Percentiles rank a stretch among this genome's conserved stretches.
phyloP scores from a whole-genome alignment of 495 filamentous ascomycete species.

The Podospora australis region DNA sequence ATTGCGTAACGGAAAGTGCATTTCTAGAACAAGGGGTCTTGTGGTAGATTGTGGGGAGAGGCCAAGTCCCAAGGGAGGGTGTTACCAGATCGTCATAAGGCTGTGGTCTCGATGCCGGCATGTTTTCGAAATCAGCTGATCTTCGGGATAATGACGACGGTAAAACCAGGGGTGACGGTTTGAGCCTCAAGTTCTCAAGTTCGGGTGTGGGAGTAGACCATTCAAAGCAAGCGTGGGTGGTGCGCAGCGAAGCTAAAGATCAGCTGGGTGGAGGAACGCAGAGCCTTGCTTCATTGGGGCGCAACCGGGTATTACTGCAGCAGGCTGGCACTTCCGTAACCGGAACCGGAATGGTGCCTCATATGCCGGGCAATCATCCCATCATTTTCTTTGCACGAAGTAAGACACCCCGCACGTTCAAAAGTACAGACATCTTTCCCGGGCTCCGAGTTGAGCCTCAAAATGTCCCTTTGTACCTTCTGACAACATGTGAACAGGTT shows the following conservation, averaged over 20 bases:
- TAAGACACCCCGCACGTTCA: neutral
- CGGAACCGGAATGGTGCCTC: neutral
- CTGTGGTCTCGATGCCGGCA: neutral
- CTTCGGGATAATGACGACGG: slow-evolving; percentile 2
- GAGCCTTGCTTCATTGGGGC: neutral
- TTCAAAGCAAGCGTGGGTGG: neutral
- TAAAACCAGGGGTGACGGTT: neutral
- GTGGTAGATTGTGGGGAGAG: neutral
- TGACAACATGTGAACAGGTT: too few relatives aligned
- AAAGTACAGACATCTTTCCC: too few relatives aligned
- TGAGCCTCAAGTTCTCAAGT: neutral
- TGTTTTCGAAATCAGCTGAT: neutral
- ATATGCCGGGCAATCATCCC: slow-evolving; percentile 6
- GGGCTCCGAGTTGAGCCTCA: too few relatives aligned
- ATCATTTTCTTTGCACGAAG: neutral
- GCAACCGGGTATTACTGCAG: slow-evolving; percentile 1
- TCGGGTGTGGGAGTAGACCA: neutral
- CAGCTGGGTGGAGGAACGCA: neutral
- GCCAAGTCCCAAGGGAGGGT: neutral
- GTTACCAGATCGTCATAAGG: neutral
- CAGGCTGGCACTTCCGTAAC: slow-evolving; percentile 1
- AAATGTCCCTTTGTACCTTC: too few relatives aligned
- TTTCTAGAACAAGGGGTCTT: neutral
- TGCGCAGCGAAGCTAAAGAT: neutral
- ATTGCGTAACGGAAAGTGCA: neutral